Conservation (phyloP, 2,329 filamentous ascomycete species). For the Alternaria triticina region DNA sequence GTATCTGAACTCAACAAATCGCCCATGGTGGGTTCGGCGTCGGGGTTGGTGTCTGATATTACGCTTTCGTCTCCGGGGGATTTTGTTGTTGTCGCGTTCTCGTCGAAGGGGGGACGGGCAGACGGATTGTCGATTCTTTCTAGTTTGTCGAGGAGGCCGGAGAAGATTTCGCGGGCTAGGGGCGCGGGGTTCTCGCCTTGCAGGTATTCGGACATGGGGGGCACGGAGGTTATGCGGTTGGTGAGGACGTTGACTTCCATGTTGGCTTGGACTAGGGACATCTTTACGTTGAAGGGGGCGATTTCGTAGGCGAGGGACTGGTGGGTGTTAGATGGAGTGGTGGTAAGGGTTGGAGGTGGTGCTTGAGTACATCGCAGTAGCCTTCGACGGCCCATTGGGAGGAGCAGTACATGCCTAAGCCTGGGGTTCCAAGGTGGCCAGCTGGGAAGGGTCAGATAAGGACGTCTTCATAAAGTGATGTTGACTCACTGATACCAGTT, state of each 20-base stretch:
- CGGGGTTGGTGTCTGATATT: constrained; percentile 37
- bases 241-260: constrained; percentile 89
- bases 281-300: constrained; percentile 91
- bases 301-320: constrained; percentile 90
- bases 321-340: accelerated
- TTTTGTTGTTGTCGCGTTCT: constrained; percentile 44
- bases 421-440: constrained; percentile 90
- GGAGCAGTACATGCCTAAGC: constrained; percentile 88
- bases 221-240: constrained; percentile 84
- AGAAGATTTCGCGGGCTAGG: constrained; percentile 81
- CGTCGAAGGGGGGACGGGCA: constrained; percentile 28
- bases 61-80: constrained; percentile 36
- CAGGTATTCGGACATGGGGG: constrained; percentile 74
- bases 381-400: constrained; percentile 95
- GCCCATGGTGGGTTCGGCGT: constrained; percentile 48
- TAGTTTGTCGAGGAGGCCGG: constrained; percentile 77
- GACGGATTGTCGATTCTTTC: constrained; percentile 61
- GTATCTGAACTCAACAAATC: constrained; percentile 56
- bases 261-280: constrained; percentile 94
- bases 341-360: not conserved
- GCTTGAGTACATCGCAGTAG: constrained; percentile 75
- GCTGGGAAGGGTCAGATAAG: constrained; percentile 50
- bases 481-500: constrained; percentile 73
- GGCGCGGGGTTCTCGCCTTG: constrained; percentile 76
- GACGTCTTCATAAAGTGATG: not conserved